Percentiles rank a stretch among this genome's conserved stretches.
Conservation (phyloP, 2,329 filamentous ascomycete genomes). For the Cryphonectria nitschkei region DNA sequence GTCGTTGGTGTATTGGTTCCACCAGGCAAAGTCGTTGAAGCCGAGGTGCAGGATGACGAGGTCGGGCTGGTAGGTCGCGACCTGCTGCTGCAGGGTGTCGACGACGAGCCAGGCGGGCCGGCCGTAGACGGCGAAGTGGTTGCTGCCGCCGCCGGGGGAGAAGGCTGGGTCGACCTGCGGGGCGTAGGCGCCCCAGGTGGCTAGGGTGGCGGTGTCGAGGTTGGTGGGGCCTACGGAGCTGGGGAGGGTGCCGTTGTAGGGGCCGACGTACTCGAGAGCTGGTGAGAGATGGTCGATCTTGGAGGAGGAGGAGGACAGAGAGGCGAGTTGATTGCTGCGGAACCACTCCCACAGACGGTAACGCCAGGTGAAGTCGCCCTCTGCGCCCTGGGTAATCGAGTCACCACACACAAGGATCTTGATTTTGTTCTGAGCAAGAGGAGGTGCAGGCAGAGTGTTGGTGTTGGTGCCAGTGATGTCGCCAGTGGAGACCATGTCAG, state of each 20-base stretch:
- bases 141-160: conserved; percentile 34
- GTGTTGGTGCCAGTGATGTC: neutral
- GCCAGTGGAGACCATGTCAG: neutral
- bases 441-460: neutral
- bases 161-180: conserved; percentile 28
- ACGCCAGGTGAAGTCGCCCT: conserved; percentile 48
- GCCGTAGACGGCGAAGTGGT: conserved; percentile 42
- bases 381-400: conserved; percentile 43
- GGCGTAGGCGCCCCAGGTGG: conserved; percentile 26
- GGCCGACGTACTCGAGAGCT: conserved; percentile 39
- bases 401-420: conserved; percentile 43
- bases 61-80: conserved; percentile 38
- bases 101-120: conserved; percentile 39
- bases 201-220: conserved; percentile 19
- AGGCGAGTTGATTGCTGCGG: conserved; percentile 30
- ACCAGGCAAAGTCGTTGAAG: conserved; percentile 42
- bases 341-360: conserved; percentile 48
- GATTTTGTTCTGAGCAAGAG: conserved; percentile 7
- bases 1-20: conserved; percentile 30
- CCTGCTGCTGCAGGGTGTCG: conserved; percentile 35
- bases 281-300: neutral
- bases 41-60: conserved; percentile 41
- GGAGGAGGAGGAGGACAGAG: neutral
- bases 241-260: conserved; percentile 40
- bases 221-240: neutral